Conservation (phyloP, 2,329 filamentous ascomycete species). For the Sarocladium oryzae region DNA sequence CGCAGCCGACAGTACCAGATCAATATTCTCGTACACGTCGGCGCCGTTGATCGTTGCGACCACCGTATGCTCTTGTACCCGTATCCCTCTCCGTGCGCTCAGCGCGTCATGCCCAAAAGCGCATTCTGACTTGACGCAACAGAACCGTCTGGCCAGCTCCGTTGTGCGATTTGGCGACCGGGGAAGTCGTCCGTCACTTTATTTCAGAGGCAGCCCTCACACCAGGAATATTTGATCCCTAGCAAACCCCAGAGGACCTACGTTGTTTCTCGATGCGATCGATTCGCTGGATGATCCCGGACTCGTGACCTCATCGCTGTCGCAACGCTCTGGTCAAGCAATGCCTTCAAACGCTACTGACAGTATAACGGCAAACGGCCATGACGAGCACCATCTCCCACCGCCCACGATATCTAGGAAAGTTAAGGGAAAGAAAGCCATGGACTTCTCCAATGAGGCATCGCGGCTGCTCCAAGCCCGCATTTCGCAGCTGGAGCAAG, state of each 20-base stretch:
- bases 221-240: neutral
- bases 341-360: conserved; percentile 37
- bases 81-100: neutral
- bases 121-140: neutral
- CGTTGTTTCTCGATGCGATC: neutral
- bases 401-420: conserved; percentile 48
- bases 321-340: conserved; percentile 16
- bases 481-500: conserved; percentile 91
- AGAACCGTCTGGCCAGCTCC: neutral
- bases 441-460: conserved; percentile 69
- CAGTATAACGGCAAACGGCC: conserved; percentile 34
- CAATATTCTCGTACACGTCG: neutral
- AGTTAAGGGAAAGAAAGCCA: conserved; percentile 80
- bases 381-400: conserved; percentile 31
- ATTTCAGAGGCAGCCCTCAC: neutral
- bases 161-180: neutral
- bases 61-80: neutral
- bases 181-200: neutral
- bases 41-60: conserved; percentile 2
- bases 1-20: neutral
- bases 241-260: neutral
- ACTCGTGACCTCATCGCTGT: conserved; percentile 14
- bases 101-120: conserved; percentile 7
- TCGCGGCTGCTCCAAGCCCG: conserved; percentile 87
- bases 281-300: conserved; percentile 8